phyloP scores from a whole-genome alignment of 176 grass and related monocot species.

The Paspalum vaginatum region DNA sequence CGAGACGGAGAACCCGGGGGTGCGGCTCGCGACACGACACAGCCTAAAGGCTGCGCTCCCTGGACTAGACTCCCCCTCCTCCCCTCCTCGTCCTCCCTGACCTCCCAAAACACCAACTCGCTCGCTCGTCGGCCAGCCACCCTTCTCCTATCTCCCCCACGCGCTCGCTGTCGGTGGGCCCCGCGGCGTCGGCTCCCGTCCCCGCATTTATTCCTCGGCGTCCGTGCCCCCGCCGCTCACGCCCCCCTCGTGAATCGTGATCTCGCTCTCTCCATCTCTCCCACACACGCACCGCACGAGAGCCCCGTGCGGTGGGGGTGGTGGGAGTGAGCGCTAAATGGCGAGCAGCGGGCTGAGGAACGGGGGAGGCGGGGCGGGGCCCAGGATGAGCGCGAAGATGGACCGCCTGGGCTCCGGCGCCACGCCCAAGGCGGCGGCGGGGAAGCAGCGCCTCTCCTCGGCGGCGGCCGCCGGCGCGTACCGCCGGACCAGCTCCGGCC shows the following conservation, averaged over 20 bases:
- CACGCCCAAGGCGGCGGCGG: conserved; percentile 70
- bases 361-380: conserved; percentile 50
- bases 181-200: background rate
- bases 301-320: conserved; percentile 4
- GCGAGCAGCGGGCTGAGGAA: conserved; percentile 58
- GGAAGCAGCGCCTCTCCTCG: conserved; percentile 68
- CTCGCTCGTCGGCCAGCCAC: conserved; percentile 43
- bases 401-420: conserved; percentile 60
- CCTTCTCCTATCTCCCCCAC: background rate
- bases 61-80: background rate
- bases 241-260: conserved; percentile 36
- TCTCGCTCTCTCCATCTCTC: background rate
- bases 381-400: conserved; percentile 61
- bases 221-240: conserved; percentile 30
- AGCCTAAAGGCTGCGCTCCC: conserved; percentile 20
- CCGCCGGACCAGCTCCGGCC: conserved; percentile 65
- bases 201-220: conserved; percentile 55
- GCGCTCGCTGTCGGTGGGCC: conserved; percentile 40
- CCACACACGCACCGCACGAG: background rate
- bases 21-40: background rate
- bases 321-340: conserved; percentile 36
- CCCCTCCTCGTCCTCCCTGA: background rate
- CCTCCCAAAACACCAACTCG: background rate
- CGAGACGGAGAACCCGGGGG: background rate
- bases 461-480: conserved; percentile 42